These are phyloP conservation scores for Yamadazyma olivae DNA, from an alignment of 805 yeast genomes.

Conservation along the genomic window DNA sequence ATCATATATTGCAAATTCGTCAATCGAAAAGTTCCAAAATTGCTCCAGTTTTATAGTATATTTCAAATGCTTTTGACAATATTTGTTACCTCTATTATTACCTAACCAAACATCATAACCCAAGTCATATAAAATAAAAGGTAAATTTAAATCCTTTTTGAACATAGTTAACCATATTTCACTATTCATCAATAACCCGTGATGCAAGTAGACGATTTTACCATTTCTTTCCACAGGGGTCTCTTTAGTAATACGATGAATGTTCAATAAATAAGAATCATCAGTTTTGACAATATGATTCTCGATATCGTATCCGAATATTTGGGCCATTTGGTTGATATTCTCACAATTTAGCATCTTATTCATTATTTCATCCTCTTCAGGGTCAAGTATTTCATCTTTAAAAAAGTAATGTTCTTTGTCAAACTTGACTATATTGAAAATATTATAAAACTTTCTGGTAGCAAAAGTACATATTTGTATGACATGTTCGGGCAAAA, in stretches of 20 bases:
- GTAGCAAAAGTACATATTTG: constrained; percentile 29
- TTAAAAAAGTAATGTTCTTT: constrained; percentile 21
- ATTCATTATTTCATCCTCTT: constrained; percentile 28
- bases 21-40: constrained; percentile 90
- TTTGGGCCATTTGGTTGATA: constrained; percentile 61
- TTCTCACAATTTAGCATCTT: constrained; percentile 45
- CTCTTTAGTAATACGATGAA: constrained; percentile 56
- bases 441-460: constrained; percentile 19
- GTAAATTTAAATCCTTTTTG: constrained; percentile 46
- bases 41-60: constrained; percentile 33
- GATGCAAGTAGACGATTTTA: constrained; percentile 76
- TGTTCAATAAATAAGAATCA: constrained; percentile 72
- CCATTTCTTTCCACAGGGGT: constrained; percentile 13
- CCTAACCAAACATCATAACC: constrained; percentile 97
- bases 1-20: constrained; percentile 88
- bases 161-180: constrained; percentile 66
- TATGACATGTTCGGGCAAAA: constrained; percentile 45
- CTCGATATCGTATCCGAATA: constrained; percentile 70
- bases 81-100: constrained; percentile 59
- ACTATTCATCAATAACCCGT: constrained; percentile 85
- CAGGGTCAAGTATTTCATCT: constrained; percentile 14
- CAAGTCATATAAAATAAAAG: constrained; percentile 69
- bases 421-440: constrained; percentile 8
- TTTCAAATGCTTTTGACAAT: constrained; percentile 69
- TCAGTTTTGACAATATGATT: constrained; percentile 74